phyloP scores from a whole-genome alignment of 345 rosid species.

The Combretum micranthum region DNA sequence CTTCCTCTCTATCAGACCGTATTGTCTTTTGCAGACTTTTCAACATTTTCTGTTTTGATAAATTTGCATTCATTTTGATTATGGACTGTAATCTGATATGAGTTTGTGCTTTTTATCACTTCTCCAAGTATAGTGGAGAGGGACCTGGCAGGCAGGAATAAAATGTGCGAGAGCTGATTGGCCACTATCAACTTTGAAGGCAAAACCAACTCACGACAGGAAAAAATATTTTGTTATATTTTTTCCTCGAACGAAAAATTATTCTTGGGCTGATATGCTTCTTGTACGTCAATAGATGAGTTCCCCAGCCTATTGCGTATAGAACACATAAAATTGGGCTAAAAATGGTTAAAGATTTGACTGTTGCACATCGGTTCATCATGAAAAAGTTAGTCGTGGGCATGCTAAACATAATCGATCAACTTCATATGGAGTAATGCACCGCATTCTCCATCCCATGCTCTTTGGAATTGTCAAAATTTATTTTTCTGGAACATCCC shows the following conservation, averaged over 20 bases:
- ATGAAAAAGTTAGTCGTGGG: constrained; percentile 83
- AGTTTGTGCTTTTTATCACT: not conserved
- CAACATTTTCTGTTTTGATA: no score
- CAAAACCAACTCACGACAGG: constrained; percentile 92
- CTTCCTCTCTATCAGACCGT: no score
- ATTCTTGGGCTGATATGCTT: constrained; percentile 97
- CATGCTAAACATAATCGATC: constrained; percentile 85
- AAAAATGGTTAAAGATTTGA: constrained; percentile 79
- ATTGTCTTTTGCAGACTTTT: no score
- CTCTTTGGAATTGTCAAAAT: not conserved
- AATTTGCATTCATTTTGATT: no score
- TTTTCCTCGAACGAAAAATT: constrained; percentile 90
- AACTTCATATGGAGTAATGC: constrained; percentile 61
- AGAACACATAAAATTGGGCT: constrained; percentile 67
- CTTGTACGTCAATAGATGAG: constrained; percentile 71
- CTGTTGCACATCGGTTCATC: constrained; percentile 68
- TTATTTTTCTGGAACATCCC: not conserved
- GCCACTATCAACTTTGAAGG: constrained; percentile 86
- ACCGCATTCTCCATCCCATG: not conserved
- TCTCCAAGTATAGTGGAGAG: constrained; percentile 78
- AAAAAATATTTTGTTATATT: constrained; percentile 86
- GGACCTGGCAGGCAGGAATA: constrained; percentile 96
- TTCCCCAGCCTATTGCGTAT: constrained; percentile 86
- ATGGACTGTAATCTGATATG: constrained; percentile 1
- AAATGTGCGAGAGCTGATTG: constrained; percentile 91